Evolutionary conservation across 225 moss, liverwort and hornwort genomes (phyloP).

Genomic region (Anthoceros angustus): DNA sequence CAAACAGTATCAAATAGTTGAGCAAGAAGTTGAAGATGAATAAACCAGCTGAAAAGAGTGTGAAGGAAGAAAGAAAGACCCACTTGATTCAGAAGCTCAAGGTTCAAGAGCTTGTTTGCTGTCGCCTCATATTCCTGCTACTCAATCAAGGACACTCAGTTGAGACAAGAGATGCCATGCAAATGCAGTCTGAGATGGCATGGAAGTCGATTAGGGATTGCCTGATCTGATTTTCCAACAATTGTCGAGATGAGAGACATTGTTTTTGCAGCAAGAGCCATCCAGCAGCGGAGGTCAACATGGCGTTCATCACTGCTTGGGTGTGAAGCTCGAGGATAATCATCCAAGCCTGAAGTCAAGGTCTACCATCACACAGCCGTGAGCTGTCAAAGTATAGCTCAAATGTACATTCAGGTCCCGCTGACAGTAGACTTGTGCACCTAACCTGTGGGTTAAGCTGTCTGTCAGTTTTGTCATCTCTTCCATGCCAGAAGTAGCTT

Average conservation of each 20-base stretch:
- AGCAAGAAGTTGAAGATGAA: background rate
- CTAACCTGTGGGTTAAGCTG: slow-evolving; percentile 68
- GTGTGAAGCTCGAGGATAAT: slow-evolving; percentile 97
- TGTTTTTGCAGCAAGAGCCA: slow-evolving; percentile 77
- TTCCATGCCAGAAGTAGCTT: slow-evolving; percentile 97
- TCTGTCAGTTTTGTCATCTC: slow-evolving; percentile 41
- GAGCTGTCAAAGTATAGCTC: background rate
- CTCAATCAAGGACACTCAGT: background rate
- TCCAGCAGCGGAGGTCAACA: slow-evolving; percentile 95
- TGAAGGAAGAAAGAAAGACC: background rate
- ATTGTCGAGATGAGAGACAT: slow-evolving; percentile 56
- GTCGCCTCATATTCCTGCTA: slow-evolving; percentile 58
- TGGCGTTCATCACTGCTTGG: slow-evolving; percentile 86
- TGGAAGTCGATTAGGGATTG: slow-evolving; percentile 8
- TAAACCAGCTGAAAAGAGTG: too few species aligned
- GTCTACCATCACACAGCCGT: slow-evolving; percentile 27
- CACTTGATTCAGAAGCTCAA: slow-evolving; percentile 64
- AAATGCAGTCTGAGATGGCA: background rate
- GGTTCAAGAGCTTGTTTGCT: slow-evolving; percentile 43
- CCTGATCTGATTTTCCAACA: slow-evolving; percentile 47
- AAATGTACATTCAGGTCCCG: background rate
- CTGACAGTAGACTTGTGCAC: background rate
- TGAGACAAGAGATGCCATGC: background rate
- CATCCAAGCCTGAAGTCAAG: slow-evolving; percentile 89
- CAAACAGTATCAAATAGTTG: background rate